Base-by-base conservation (phyloP, 2,329 filamentous ascomycete species). In the Exophiala lecanii-corni region DNA sequence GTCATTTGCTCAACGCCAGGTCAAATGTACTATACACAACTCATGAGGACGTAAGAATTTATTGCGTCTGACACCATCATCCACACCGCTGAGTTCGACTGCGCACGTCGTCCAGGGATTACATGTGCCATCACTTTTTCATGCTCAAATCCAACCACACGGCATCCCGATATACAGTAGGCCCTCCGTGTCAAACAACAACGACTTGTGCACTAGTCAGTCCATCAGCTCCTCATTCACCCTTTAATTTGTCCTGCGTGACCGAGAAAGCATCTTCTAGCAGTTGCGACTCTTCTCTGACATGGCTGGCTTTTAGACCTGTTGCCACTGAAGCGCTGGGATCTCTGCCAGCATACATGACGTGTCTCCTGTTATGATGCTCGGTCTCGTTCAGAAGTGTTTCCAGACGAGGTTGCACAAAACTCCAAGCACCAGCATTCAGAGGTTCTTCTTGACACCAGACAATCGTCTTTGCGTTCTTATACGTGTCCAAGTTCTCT, bases 391-490 rank as follows among this genome's bases (percentile, higher is more conserved):
- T 96, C 55, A 98, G 77, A 54, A 98, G 72, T 6, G 91, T 98
- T 79, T 98, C 92, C 53, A 98, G 89, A 62, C 92, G 84, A 21
- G 92, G 92, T 72, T 98, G 92, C n/a, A 84, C 86, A 71, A 92
- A 97, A 63, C 81, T 89, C 92, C 92, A 98, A 35, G 87, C 87
- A 66, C 92, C 92, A 6, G 92, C 92, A 65, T 98, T 98, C 47
- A 98, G 79, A 21, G 92, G 92, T 74, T 98, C 92, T 68, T 98
- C 92, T 71, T 98, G 92, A 57, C 81, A 83, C 89, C 89, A 98
- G 52, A 98, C 89, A 55, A 98, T 89, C 53, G 89, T 91, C 78
- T 96, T 87, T 58, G 91, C 91, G 68, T 98, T 98, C 64, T 89
- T 88, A 75, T 98, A 98, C 67, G 74, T 81, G 74, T 98, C 91